phyloP scores from a whole-genome alignment of 2,329 filamentous ascomycete genomes.

The Fusarium sp. region DNA sequence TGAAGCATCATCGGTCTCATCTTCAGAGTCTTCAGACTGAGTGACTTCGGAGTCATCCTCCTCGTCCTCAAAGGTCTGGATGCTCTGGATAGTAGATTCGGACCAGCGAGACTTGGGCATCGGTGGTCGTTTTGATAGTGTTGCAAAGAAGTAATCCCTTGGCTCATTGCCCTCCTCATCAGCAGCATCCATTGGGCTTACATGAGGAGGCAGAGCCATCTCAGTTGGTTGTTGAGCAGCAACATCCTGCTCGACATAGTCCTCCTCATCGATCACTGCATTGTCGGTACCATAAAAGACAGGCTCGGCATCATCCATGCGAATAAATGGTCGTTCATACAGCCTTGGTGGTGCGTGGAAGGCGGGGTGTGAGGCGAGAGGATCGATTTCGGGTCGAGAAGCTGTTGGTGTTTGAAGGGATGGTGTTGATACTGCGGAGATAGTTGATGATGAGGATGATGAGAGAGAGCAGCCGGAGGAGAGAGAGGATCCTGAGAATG shows the following conservation, averaged over 20 bases:
- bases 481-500: constrained; percentile 53
- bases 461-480: constrained; percentile 50
- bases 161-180: constrained; percentile 40
- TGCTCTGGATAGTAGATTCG: constrained; percentile 52
- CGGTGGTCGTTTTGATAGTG: constrained; percentile 43
- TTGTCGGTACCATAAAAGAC: constrained; percentile 42
- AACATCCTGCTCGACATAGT: constrained; percentile 40
- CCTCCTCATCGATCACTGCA: constrained; percentile 38
- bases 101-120: constrained; percentile 54
- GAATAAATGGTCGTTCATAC: constrained; percentile 49
- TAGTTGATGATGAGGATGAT: constrained; percentile 47
- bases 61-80: constrained; percentile 39
- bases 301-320: constrained; percentile 38
- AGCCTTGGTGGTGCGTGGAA: constrained; percentile 51
- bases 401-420: constrained; percentile 39
- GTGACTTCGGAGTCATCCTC: constrained; percentile 35
- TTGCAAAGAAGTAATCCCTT: constrained; percentile 49
- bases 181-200: constrained; percentile 39
- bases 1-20: constrained; percentile 34
- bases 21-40: constrained; percentile 38
- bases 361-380: constrained; percentile 49
- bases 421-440: constrained; percentile 31
- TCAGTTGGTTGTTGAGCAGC: constrained; percentile 40
- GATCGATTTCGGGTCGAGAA: constrained; percentile 45
- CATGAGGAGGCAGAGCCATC: constrained; percentile 46